Base-by-base conservation (phyloP, 305 asterid genomes). In the Salvia sclarea region DNA sequence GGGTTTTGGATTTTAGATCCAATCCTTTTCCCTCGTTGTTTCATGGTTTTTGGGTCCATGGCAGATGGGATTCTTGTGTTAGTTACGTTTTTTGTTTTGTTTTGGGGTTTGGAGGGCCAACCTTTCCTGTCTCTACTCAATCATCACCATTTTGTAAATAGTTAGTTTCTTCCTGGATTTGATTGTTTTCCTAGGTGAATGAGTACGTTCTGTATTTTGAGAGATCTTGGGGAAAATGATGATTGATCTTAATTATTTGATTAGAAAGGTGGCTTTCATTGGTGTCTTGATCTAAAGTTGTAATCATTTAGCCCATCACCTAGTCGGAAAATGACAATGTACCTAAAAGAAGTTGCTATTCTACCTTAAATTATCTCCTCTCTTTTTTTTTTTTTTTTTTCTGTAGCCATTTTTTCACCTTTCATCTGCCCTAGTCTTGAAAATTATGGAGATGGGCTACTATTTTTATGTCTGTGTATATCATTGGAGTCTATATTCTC, bases 1-100 rank as follows among this genome's bases (percentile, higher is more conserved):
- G 65, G 76, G 74, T n/a, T 62, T 72, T 58, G 21, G 61, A 71
- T 61, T 56, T 64, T 70, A 76, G 81, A 68, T 72, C 74, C 74
- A 61, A 10, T 25, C n/a, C 16, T 28, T 50, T 31, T 37, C 24
- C 11, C 22, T 7, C 17, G 16, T 61, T 20, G 57, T n/a, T 72
- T 17, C 10, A 14, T 21, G 12, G 48, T 41, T 47, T 31, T 65
- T 28, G 31, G 17, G 2, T 67, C 47, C 13, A 3, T 13, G 13
- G 13, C 24, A 60, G 18, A 40, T 52, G 70, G 57, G 64, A 61
- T 61, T 71, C 49, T 40, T 40, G 35, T 41, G 13, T 14, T 12
- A 0, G 12, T 31, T 61, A n/a, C n/a, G n/a, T 1, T 6, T 30
- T 54, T 50, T n/a, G n/a, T n/a, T n/a, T n/a, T n/a, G n/a, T n/a